These are phyloP conservation scores for Lasiodiplodia sp. DNA, from an alignment of 2,329 filamentous ascomycete species.

Conservation along the genomic window DNA sequence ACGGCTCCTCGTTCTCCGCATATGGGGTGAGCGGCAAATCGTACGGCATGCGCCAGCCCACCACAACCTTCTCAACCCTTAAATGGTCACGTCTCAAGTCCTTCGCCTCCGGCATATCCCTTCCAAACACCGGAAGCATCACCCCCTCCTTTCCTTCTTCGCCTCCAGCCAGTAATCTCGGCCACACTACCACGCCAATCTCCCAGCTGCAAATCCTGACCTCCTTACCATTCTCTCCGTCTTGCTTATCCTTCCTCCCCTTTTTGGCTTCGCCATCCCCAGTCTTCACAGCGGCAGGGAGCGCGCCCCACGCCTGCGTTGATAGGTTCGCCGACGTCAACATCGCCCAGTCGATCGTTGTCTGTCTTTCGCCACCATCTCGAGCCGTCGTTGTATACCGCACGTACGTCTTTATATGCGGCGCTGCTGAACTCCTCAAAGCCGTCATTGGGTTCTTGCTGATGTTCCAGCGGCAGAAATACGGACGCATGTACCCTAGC, in stretches of 20 bases:
- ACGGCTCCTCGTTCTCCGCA: slow-evolving; percentile 69
- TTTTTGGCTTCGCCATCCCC: not conserved
- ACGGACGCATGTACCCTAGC: slow-evolving; percentile 72
- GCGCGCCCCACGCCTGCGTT: slow-evolving; percentile 86
- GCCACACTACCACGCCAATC: slow-evolving; percentile 84
- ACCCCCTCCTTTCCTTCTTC: slow-evolving; percentile 39
- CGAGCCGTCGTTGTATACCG: slow-evolving; percentile 47
- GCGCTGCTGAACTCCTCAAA: slow-evolving; percentile 67
- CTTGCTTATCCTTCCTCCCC: not conserved
- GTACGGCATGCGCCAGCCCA: slow-evolving; percentile 85
- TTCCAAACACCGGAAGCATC: slow-evolving; percentile 75
- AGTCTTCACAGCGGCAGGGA: slow-evolving; percentile 38
- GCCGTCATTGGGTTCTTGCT: slow-evolving; percentile 32
- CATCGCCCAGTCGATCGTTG: slow-evolving; percentile 79
- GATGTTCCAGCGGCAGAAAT: slow-evolving; percentile 75
- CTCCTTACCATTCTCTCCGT: not conserved
- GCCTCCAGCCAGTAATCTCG: slow-evolving; percentile 56
- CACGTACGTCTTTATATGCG: slow-evolving; percentile 90
- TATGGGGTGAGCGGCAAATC: slow-evolving; percentile 77
- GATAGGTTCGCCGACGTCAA: slow-evolving; percentile 91
- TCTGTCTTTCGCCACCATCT: slow-evolving; percentile 40
- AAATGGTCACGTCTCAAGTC: slow-evolving; percentile 32
- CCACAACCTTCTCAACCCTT: slow-evolving; percentile 43
- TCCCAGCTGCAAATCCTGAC: slow-evolving; percentile 82
- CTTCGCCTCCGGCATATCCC: slow-evolving; percentile 57